phyloP scores from a whole-genome alignment of 2,329 filamentous ascomycete species.

The Fusarium begoniae region DNA sequence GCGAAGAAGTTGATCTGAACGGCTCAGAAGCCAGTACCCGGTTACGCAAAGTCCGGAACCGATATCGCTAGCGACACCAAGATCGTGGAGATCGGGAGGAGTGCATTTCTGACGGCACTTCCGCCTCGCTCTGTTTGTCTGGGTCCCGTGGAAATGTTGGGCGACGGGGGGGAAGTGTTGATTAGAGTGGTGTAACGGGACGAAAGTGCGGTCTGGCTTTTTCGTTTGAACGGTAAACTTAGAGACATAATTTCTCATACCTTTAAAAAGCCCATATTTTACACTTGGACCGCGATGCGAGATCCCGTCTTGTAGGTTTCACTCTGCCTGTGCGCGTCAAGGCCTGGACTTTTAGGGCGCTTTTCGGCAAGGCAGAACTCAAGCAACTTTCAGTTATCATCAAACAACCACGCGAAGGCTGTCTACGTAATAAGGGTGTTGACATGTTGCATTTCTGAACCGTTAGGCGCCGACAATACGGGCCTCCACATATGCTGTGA shows the following conservation, averaged over 20 bases:
- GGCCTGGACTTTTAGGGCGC: fast-evolving
- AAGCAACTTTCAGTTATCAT: background rate
- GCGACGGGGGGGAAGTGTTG: background rate
- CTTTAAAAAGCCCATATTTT: background rate
- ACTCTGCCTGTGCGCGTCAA: no score
- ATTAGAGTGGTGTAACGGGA: background rate
- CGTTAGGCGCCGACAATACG: background rate
- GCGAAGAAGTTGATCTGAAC: no score
- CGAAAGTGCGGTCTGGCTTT: background rate
- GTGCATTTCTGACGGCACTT: background rate
- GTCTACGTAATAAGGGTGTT: fast-evolving
- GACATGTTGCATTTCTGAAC: background rate
- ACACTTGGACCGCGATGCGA: background rate
- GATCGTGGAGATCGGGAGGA: background rate
- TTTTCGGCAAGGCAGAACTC: background rate
- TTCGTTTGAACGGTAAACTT: no score
- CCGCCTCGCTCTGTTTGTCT: background rate
- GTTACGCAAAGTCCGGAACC: background rate
- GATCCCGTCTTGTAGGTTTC: background rate
- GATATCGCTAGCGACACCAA: background rate
- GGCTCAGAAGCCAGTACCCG: background rate
- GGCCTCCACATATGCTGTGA: background rate
- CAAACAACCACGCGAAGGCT: background rate
- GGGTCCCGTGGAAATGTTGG: background rate
- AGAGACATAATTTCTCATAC: background rate